A percentile compares a stretch with the other conserved stretches of the same genome.
Conservation (phyloP, 2,329 filamentous ascomycete species). For the Penicillium corylophilum region DNA sequence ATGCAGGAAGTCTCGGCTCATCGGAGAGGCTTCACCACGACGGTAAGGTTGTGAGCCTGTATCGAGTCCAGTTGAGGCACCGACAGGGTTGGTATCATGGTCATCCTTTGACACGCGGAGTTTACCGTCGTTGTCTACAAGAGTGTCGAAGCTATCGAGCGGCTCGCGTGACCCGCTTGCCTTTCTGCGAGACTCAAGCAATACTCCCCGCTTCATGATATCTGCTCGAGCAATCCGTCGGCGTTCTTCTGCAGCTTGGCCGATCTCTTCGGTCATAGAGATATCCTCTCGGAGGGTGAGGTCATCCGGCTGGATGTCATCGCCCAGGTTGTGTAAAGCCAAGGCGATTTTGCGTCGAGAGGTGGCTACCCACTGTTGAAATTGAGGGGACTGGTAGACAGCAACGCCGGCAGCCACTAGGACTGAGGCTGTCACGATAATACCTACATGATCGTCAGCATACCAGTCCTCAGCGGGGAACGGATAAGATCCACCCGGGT, state of each 20-base stretch:
- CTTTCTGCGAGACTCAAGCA: conserved; percentile 41
- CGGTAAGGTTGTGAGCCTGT: conserved; percentile 24
- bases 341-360: conserved; percentile 62
- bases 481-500: conserved; percentile 31
- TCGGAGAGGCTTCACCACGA: conserved; percentile 21
- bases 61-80: conserved; percentile 42
- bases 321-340: conserved; percentile 58
- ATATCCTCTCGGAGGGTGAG: conserved; percentile 37
- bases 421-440: conserved; percentile 62
- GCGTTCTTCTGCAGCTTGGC: conserved; percentile 45
- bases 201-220: conserved; percentile 42
- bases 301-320: conserved; percentile 56
- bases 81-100: conserved; percentile 16
- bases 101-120: conserved; percentile 21
- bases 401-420: conserved; percentile 63
- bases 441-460: conserved; percentile 45
- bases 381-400: conserved; percentile 63
- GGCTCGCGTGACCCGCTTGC: conserved; percentile 16
- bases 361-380: conserved; percentile 62
- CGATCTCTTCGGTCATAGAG: conserved; percentile 49
- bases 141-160: conserved; percentile 42
- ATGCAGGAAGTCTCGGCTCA: conserved; percentile 23
- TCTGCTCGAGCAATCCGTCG: conserved; percentile 47
- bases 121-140: conserved; percentile 46
- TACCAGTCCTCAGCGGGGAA: conserved; percentile 12